Evolutionary conservation across 495 filamentous ascomycete genomes (phyloP).

Genomic region (Talaromyces trachyspermus): DNA sequence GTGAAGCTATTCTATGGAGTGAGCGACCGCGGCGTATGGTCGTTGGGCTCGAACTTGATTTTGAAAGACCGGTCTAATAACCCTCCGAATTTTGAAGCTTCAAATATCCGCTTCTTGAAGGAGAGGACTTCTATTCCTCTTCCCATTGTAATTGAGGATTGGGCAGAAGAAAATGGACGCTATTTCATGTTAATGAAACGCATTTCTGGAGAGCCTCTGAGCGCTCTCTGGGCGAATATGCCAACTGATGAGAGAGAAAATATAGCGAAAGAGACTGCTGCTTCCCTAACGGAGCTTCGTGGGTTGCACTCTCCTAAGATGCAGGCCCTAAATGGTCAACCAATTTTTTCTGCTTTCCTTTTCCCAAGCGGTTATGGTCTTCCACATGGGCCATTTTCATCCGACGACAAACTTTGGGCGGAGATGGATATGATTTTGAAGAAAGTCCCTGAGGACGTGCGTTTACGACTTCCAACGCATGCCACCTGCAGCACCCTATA

Average conservation of each 20-base stretch:
- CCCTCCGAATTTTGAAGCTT: slow-evolving; percentile 11
- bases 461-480: slow-evolving; percentile 15
- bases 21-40: slow-evolving; percentile 24
- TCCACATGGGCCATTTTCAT: slow-evolving; percentile 18
- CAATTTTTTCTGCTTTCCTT: slow-evolving; percentile 13
- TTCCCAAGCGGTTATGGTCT: slow-evolving; percentile 9
- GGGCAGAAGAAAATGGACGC: slow-evolving; percentile 14
- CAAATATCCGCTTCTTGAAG: slow-evolving; percentile 17
- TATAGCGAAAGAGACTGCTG: slow-evolving; percentile 23
- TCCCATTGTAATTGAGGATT: slow-evolving; percentile 15
- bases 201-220: slow-evolving; percentile 19
- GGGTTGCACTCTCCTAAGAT: slow-evolving; percentile 19
- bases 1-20: slow-evolving; percentile 27
- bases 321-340: slow-evolving; percentile 15
- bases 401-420: slow-evolving; percentile 19
- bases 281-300: slow-evolving; percentile 22
- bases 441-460: slow-evolving; percentile 12
- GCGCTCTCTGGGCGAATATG: slow-evolving; percentile 14
- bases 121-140: slow-evolving; percentile 19
- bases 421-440: slow-evolving; percentile 14
- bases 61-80: slow-evolving; percentile 16
- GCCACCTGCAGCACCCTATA: slow-evolving; percentile 20
- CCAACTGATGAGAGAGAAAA: slow-evolving; percentile 15
- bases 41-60: slow-evolving; percentile 24
- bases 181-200: slow-evolving; percentile 13